Conservation (phyloP, 371 early-diverging fungal genomes). For the Mortierella sp. region DNA sequence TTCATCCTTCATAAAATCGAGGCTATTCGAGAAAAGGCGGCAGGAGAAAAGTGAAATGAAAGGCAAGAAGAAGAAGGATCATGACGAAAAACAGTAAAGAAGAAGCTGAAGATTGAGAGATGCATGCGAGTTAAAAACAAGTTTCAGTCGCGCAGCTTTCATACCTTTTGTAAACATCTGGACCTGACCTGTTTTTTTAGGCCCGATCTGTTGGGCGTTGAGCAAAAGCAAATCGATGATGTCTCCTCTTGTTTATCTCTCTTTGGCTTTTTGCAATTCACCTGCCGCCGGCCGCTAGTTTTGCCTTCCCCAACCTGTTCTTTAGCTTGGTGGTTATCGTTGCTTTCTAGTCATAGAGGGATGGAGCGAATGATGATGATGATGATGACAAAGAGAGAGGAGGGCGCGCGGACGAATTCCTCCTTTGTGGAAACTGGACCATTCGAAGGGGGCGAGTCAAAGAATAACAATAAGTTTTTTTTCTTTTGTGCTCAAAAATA, state of each 20-base stretch:
- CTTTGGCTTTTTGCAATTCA: background rate
- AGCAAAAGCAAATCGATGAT: background rate
- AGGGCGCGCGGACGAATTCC: background rate
- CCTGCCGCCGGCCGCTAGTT: background rate
- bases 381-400: background rate
- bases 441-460: background rate
- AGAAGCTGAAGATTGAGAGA: background rate
- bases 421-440: background rate
- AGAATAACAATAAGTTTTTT: background rate
- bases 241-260: background rate
- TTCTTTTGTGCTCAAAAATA: background rate
- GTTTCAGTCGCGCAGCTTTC: no score
- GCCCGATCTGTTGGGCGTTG: background rate
- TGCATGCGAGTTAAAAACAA: background rate
- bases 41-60: background rate
- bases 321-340: no score
- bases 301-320: no score
- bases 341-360: background rate
- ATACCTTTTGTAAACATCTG: background rate
- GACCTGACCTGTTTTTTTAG: background rate
- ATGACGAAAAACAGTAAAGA: background rate
- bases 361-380: background rate
- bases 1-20: background rate
- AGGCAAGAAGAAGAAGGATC: background rate
- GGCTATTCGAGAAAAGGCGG: conserved; percentile 2